Percentiles rank a stretch among this genome's conserved stretches.
Evolutionary conservation across 2,329 filamentous ascomycete species (phyloP).

Genomic region (Calonectria pseudoturangicola): DNA sequence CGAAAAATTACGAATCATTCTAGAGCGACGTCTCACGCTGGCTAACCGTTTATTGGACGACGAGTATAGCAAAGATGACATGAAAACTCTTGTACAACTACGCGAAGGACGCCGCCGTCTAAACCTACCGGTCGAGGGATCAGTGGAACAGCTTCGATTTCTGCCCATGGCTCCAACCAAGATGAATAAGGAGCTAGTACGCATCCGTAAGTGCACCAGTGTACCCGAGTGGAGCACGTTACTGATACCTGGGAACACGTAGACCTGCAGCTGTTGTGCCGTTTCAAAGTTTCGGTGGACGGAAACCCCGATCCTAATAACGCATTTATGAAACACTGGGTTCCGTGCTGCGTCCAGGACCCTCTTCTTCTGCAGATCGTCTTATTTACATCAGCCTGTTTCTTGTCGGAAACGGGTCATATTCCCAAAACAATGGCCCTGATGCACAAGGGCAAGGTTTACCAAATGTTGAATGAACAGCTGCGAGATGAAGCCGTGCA

Average conservation of each 20-base stretch:
- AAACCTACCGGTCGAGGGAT: constrained; percentile 50
- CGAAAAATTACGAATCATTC: constrained; percentile 55
- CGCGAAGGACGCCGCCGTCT: constrained; percentile 44
- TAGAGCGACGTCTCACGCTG: constrained; percentile 55
- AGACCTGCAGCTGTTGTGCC: constrained; percentile 70
- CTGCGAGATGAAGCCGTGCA: constrained; percentile 60
- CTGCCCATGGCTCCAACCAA: constrained; percentile 65
- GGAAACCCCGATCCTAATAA: constrained; percentile 67
- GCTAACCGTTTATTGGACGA: constrained; percentile 57
- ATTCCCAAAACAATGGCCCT: constrained; percentile 65
- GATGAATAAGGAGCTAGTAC: constrained; percentile 68
- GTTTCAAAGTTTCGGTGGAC: constrained; percentile 71
- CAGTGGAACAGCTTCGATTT: constrained; percentile 61
- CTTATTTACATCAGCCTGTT: constrained; percentile 71
- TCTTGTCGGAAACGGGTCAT: constrained; percentile 69
- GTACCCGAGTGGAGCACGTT: background rate
- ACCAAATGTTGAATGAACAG: constrained; percentile 68
- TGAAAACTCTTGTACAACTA: constrained; percentile 24
- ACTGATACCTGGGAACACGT: background rate
- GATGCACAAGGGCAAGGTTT: constrained; percentile 65
- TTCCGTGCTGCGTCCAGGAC: constrained; percentile 69
- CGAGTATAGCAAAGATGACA: constrained; percentile 49
- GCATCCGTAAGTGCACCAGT: constrained; percentile 62
- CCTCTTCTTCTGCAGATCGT: constrained; percentile 69
- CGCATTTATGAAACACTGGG: constrained; percentile 68